phyloP scores from a whole-genome alignment of 1,284 basidiomycete species.

The Ceratorhiza oryzae-sativae region DNA sequence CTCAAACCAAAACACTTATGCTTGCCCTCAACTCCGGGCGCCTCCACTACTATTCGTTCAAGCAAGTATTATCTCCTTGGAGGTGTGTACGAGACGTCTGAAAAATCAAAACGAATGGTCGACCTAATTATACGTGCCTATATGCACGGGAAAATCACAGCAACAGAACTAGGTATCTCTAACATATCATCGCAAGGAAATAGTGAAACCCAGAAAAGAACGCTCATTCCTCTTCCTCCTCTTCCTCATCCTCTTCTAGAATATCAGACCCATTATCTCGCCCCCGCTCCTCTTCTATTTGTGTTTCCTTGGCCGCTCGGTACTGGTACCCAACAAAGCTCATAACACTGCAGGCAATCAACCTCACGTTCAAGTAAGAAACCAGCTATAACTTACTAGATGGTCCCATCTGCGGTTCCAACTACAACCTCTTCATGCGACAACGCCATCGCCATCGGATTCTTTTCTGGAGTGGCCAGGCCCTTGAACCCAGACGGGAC shows the following conservation, averaged over 20 bases:
- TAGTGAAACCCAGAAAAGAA: background rate
- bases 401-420: conserved; percentile 85
- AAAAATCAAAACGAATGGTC: background rate
- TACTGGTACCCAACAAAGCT: conserved; percentile 76
- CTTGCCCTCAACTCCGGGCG: too few relatives aligned
- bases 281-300: background rate
- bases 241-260: background rate
- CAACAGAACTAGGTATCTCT: background rate
- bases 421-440: conserved; percentile 86
- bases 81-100: too few relatives aligned
- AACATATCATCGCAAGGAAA: background rate
- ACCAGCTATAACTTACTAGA: conserved; percentile 66
- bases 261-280: too few relatives aligned
- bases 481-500: conserved; percentile 71
- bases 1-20: too few relatives aligned
- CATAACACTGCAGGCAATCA: conserved; percentile 63
- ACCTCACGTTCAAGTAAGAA: conserved; percentile 40
- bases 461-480: conserved; percentile 81
- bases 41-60: too few relatives aligned
- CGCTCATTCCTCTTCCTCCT: background rate
- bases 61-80: too few relatives aligned
- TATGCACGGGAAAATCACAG: background rate
- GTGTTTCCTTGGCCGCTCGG: conserved; percentile 20
- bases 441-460: conserved; percentile 87
- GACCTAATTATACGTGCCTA: background rate